Evolutionary conservation across 1,139 yeast genomes (phyloP).

Genomic region (Protomyces pachydermus): DNA sequence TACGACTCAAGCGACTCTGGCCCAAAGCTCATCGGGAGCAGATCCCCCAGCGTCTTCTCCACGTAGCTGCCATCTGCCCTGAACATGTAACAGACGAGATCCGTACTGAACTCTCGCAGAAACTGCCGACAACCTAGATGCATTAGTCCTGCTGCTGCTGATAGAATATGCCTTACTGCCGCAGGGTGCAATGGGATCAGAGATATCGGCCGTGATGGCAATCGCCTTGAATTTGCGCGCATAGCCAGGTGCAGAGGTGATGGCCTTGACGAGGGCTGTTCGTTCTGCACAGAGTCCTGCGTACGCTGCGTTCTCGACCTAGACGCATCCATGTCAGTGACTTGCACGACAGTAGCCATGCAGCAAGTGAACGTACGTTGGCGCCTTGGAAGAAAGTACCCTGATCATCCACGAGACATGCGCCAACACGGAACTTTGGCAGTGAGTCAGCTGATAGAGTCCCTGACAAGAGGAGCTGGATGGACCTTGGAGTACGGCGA

Average conservation of each 20-base stretch:
- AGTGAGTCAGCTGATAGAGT: background rate
- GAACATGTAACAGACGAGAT: conserved; percentile 17
- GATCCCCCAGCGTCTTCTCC: conserved; percentile 13
- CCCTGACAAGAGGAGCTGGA: background rate
- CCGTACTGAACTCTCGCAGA: conserved; percentile 15
- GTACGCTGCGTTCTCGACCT: conserved; percentile 25
- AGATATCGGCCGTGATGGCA: conserved; percentile 13
- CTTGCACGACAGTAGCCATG: background rate
- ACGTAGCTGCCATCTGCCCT: conserved; percentile 7
- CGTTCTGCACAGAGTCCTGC: conserved; percentile 27
- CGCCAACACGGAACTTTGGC: conserved; percentile 25
- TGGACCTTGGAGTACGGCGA: background rate
- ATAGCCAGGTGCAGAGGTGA: conserved; percentile 16
- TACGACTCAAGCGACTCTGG: conserved; percentile 10
- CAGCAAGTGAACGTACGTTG: background rate
- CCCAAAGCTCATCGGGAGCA: conserved; percentile 22
- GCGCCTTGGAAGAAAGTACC: conserved; percentile 24
- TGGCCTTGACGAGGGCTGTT: conserved; percentile 26
- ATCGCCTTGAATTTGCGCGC: conserved; percentile 7
- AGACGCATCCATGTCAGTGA: background rate
- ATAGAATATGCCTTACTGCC: conserved; percentile 3
- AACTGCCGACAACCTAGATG: conserved; percentile 18
- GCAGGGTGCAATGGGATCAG: conserved; percentile 16
- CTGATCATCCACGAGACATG: conserved; percentile 12
- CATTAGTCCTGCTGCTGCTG: background rate